Evolutionary conservation across 2,329 filamentous ascomycete species (phyloP).

Genomic region (Grosmannia serpens): DNA sequence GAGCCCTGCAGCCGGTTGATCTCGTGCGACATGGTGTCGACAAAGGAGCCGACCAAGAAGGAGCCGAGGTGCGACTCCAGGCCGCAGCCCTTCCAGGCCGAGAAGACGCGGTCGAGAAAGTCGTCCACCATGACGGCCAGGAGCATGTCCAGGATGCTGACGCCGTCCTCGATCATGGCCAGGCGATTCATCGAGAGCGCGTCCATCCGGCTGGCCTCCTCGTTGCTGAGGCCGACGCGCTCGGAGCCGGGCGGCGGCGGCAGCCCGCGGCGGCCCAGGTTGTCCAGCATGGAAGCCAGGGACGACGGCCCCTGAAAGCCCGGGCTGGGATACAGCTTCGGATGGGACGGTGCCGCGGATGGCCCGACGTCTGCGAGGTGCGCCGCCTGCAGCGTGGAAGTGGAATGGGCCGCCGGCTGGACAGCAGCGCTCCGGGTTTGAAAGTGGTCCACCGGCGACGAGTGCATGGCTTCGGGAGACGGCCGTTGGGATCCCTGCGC

Average conservation of each 20-base stretch:
- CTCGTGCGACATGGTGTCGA: not conserved
- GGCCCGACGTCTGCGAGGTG: not conserved
- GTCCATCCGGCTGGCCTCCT: not conserved
- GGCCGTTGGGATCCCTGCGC: not conserved
- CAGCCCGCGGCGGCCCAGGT: not conserved
- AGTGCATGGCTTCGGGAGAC: not conserved
- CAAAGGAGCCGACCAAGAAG: constrained; percentile 1
- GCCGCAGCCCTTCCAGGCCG: constrained; percentile 4
- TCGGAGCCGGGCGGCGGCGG: not conserved
- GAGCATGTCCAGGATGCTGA: constrained; percentile 2
- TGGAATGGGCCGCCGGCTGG: not conserved
- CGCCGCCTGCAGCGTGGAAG: not conserved
- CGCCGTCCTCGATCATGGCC: constrained; percentile 6
- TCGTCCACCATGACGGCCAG: not conserved
- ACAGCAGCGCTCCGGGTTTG: not conserved
- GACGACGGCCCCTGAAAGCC: constrained; percentile 5
- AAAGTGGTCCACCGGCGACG: not conserved
- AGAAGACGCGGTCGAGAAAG: constrained; percentile 2
- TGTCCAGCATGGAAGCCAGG: constrained; percentile 5
- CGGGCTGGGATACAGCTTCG: constrained; percentile 4
- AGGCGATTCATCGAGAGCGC: constrained; percentile 5
- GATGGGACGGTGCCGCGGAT: not conserved
- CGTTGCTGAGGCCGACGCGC: not conserved
- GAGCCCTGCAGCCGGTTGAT: not conserved
- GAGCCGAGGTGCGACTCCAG: constrained; percentile 6